phyloP scores from a whole-genome alignment of 495 filamentous ascomycete genomes.

The Neurospora sp. region DNA sequence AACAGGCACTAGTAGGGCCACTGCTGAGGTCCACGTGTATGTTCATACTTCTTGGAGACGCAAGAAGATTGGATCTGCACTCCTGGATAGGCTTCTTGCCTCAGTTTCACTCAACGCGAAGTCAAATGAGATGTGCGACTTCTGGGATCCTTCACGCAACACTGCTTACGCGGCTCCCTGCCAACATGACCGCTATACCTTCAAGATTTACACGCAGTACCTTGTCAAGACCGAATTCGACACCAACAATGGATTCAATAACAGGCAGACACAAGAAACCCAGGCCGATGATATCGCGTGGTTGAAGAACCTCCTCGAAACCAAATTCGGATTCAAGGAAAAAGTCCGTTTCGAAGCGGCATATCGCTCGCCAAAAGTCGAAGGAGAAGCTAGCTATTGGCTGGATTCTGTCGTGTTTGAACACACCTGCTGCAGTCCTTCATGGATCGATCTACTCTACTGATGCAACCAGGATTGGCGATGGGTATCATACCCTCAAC shows the following conservation, averaged over 20 bases:
- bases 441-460: neutral
- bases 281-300: constrained; percentile 18
- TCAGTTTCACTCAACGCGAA: constrained; percentile 17
- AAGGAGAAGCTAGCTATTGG: constrained; percentile 7
- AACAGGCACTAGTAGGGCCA: constrained; percentile 12
- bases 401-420: constrained; percentile 20
- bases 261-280: constrained; percentile 4
- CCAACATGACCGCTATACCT: constrained; percentile 15
- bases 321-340: constrained; percentile 14
- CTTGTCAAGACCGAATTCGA: constrained; percentile 11
- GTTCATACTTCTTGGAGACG: constrained; percentile 25
- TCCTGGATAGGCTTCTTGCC: constrained; percentile 27
- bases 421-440: constrained; percentile 11
- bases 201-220: constrained; percentile 17
- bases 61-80: constrained; percentile 24
- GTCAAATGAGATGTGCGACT: constrained; percentile 16
- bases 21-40: constrained; percentile 23
- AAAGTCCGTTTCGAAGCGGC: constrained; percentile 8
- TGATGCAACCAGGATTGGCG: neutral
- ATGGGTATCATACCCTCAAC: neutral
- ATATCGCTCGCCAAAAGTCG: constrained; percentile 4
- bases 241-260: neutral
- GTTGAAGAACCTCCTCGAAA: constrained; percentile 17
- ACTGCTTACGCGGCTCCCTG: constrained; percentile 8
- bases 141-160: constrained; percentile 16